A percentile compares a stretch with the other conserved stretches of the same genome.
These are phyloP conservation scores for Curvularia hawaiiensis DNA, from an alignment of 2,329 filamentous ascomycete species.

Conservation along the genomic window DNA sequence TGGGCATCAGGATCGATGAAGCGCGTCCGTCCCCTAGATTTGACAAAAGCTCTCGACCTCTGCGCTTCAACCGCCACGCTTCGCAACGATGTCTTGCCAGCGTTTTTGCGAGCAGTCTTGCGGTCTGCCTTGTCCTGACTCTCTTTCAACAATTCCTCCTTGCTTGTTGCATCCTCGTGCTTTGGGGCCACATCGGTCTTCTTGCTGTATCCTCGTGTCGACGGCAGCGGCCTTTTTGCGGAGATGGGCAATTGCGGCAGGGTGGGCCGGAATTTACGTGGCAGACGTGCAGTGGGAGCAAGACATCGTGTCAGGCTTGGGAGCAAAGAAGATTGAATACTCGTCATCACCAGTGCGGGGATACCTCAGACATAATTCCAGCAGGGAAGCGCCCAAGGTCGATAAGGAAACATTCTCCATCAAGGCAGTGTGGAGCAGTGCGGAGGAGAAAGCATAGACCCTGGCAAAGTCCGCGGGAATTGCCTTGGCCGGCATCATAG, in stretches of 20 bases:
- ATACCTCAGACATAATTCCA: slow-evolving; percentile 25
- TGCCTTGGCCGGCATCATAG: slow-evolving; percentile 40
- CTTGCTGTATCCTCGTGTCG: slow-evolving; percentile 18
- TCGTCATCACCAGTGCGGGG: slow-evolving; percentile 32
- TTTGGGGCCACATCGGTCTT: slow-evolving; percentile 35
- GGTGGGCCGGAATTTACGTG: slow-evolving; percentile 2
- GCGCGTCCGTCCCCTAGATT: slow-evolving; percentile 50
- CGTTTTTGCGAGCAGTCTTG: slow-evolving; percentile 38
- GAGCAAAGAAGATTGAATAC: slow-evolving; percentile 27
- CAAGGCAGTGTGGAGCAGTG: slow-evolving; percentile 17
- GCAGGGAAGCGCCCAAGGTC: not conserved
- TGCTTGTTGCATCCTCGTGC: slow-evolving; percentile 20
- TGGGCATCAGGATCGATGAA: slow-evolving; percentile 54
- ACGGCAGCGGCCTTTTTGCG: slow-evolving; percentile 22
- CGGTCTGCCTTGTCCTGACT: slow-evolving; percentile 14
- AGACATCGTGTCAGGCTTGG: slow-evolving; percentile 32
- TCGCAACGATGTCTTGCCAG: slow-evolving; percentile 61
- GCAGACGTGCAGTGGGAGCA: slow-evolving; percentile 14
- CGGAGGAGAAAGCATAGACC: slow-evolving; percentile 19
- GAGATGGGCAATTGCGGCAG: slow-evolving; percentile 13
- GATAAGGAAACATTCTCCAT: not conserved
- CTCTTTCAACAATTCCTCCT: slow-evolving; percentile 21
- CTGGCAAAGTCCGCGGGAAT: slow-evolving; percentile 19
- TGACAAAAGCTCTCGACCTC: slow-evolving; percentile 60
- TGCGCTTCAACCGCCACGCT: slow-evolving; percentile 88